Percentiles rank a stretch among this genome's conserved stretches.
Evolutionary conservation across 768 basidiomycete genomes (phyloP).

Genomic region (Mycena maculata): DNA sequence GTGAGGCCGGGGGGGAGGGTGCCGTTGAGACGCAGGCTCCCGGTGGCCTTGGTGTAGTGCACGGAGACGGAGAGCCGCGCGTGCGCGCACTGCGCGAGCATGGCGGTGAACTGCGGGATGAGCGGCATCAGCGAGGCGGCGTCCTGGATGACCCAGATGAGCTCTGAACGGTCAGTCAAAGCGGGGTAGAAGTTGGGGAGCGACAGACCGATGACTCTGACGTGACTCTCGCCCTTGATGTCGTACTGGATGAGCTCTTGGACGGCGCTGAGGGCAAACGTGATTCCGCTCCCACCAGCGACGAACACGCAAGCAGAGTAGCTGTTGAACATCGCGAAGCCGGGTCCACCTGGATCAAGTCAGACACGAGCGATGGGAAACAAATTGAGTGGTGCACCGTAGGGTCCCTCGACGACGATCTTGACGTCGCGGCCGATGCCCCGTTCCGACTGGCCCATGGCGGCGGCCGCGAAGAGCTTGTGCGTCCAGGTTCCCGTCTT

Average conservation of each 20-base stretch:
- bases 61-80: slow-evolving; percentile 51
- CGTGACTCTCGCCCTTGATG: slow-evolving; percentile 48
- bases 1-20: slow-evolving; percentile 49
- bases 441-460: slow-evolving; percentile 30
- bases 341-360: slow-evolving; percentile 45
- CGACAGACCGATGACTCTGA: slow-evolving; percentile 49
- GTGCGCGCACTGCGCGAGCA: slow-evolving; percentile 43
- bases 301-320: slow-evolving; percentile 65
- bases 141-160: slow-evolving; percentile 63
- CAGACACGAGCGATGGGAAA: no score
- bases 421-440: slow-evolving; percentile 40
- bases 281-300: slow-evolving; percentile 70
- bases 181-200: no score
- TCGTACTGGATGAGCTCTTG: slow-evolving; percentile 60
- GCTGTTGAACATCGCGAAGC: slow-evolving; percentile 57
- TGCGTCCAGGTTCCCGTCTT: slow-evolving; percentile 61
- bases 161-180: slow-evolving; percentile 33
- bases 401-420: slow-evolving; percentile 61
- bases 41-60: slow-evolving; percentile 53
- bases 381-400: no score
- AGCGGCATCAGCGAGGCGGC: slow-evolving; percentile 50
- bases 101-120: slow-evolving; percentile 49
- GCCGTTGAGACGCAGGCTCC: slow-evolving; percentile 45
- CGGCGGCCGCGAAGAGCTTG: slow-evolving; percentile 52
- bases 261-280: slow-evolving; percentile 60